Conservation (phyloP, 805 yeast species). For the Candida fluviatilis region DNA sequence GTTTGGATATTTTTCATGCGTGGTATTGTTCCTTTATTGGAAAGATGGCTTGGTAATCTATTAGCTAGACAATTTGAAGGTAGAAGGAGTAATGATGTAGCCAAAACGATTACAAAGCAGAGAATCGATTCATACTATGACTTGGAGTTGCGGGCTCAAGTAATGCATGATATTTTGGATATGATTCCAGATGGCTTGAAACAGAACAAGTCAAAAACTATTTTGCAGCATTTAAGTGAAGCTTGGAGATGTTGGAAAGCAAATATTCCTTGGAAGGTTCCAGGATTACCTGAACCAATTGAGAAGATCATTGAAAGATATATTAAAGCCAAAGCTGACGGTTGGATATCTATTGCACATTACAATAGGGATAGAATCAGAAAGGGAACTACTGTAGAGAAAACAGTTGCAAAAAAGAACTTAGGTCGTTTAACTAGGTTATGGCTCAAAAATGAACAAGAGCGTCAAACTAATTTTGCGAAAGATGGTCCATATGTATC, state of each 20-base stretch:
- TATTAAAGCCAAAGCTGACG: slow-evolving; percentile 92
- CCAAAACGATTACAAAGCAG: slow-evolving; percentile 93
- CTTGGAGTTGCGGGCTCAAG: slow-evolving; percentile 87
- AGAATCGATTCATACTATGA: slow-evolving; percentile 94
- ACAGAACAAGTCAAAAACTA: slow-evolving; percentile 80
- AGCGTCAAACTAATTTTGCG: slow-evolving; percentile 73
- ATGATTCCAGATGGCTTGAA: slow-evolving; percentile 95
- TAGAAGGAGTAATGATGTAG: slow-evolving; percentile 83
- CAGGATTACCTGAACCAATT: slow-evolving; percentile 90
- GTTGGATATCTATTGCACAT: slow-evolving; percentile 93
- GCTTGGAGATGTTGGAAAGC: slow-evolving; percentile 99
- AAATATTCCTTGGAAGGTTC: slow-evolving; percentile 95
- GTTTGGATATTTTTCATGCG: slow-evolving; percentile 91
- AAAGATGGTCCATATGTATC: slow-evolving; percentile 84
- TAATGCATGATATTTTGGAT: slow-evolving; percentile 91
- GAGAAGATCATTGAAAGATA: slow-evolving; percentile 84
- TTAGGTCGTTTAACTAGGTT: slow-evolving; percentile 86
- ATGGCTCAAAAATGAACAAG: slow-evolving; percentile 92
- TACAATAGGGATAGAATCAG: slow-evolving; percentile 84
- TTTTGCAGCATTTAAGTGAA: slow-evolving; percentile 90
- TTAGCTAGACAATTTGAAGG: slow-evolving; percentile 95
- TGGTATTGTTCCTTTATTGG: slow-evolving; percentile 87
- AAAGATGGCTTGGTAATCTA: slow-evolving; percentile 91
- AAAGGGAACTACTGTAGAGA: slow-evolving; percentile 89
- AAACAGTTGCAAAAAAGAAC: slow-evolving; percentile 90